Evolutionary conservation across 2,329 filamentous ascomycete species (phyloP), one percentile per base, ranked within the genome.

Genomic region (Hypoxylon sp.): DNA sequence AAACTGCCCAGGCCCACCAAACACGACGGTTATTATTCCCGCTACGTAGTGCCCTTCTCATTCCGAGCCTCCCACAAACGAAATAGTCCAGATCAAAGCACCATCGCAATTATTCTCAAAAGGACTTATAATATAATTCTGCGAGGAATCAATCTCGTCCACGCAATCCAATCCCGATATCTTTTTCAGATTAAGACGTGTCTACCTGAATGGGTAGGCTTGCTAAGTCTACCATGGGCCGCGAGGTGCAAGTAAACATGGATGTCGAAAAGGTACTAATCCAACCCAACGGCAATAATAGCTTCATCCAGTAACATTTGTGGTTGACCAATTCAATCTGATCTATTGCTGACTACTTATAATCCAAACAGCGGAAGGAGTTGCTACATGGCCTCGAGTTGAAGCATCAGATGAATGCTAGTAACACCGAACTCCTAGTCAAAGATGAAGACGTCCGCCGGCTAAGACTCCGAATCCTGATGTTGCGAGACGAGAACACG

Each of bases 391-490:
- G 85, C 25, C 85, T 94, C 59, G 93, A 97, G 77, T 81, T 92
- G 68, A 88, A 88, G 74, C 93, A 95, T 78, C 89, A 91, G 72
- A 85, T 86, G 66, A 87, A 86, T 71, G 81, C 88, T 61, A 89
- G 91, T 73, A 85, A 90, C 61, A 87, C 91, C 37, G 87, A 92
- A 59, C 83, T 91, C 10, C 85, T 97, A 61, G 82, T 89, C 72
- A 92, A 92, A 75, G 89, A 94, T 71, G 95, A 98, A 79, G 89
- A 91, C 66, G 84, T 88, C 42, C 90, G 95, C 53, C 87, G 90
- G 71, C 81, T 94, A 58, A 89, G 89, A 72, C 85, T 95, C 68
- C 88, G 90, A 69, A 85, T 90, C 61, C 82, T 95, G 60, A 81
- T 94, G n/a, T 83, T 92, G n/a, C 86, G 90, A 69, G 89, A 95